These are phyloP conservation scores for Mortierella sp. DNA, from an alignment of 371 early-diverging fungal species.

Conservation along the genomic window DNA sequence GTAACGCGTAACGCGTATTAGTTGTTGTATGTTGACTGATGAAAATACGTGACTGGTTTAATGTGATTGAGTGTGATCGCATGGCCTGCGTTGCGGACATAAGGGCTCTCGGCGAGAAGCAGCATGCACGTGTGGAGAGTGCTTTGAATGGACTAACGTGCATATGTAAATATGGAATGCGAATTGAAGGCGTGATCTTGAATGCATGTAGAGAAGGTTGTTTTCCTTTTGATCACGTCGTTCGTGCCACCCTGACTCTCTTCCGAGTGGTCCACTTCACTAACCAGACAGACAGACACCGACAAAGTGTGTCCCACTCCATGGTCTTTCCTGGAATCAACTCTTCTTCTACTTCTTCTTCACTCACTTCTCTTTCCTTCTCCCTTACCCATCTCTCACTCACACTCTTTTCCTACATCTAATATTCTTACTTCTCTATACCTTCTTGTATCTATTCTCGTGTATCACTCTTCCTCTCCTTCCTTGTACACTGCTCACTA, in stretches of 20 bases:
- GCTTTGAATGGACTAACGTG: background rate
- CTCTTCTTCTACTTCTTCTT: too few species aligned
- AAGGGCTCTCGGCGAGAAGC: too few species aligned
- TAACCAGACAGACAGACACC: background rate
- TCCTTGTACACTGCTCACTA: background rate
- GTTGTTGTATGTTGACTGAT: too few species aligned
- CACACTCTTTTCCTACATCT: background rate
- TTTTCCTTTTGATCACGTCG: background rate
- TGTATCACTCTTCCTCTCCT: background rate
- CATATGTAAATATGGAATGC: background rate
- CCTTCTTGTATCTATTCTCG: background rate
- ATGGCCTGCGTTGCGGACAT: too few species aligned
- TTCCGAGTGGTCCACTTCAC: background rate
- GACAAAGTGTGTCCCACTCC: background rate
- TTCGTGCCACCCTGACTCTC: background rate
- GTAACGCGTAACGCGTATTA: too few species aligned
- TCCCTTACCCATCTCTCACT: background rate
- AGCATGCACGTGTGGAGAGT: too few species aligned
- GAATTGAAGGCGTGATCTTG: background rate
- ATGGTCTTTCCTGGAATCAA: background rate
- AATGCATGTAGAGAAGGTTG: background rate
- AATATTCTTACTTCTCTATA: background rate
- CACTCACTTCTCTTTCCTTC: background rate
- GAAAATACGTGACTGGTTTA: too few species aligned
- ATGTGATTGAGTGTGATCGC: too few species aligned